Base-by-base conservation (phyloP, 192 early-diverging fungal genomes). In the Diversispora eburnea region DNA sequence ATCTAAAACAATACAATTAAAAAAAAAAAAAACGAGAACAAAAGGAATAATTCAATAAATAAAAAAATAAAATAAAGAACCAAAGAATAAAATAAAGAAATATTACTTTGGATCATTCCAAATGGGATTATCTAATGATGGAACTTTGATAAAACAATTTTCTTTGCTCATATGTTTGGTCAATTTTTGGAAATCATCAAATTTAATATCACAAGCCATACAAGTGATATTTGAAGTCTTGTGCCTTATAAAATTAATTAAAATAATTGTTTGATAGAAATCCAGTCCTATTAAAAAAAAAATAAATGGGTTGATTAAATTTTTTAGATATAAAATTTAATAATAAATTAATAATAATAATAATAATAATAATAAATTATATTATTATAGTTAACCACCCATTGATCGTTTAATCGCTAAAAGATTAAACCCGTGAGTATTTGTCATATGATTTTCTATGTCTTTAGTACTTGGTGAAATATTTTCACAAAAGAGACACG, bases 181-280 rank as follows among this genome's bases (percentile, higher is more conserved):
- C 72, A 98, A 62, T 3, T 79, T 69, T 3, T 70, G 61, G 0
- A 78, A 72, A 10, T 74, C 70, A 8, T 83, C 85, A 65, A 94
- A 86, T 0, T 41, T 60, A 46, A 72, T 57, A 10, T 70, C 49
- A 74, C 95, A 98, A 12, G 87, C 87, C 77, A 90, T 93, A 77
- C 95, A 96, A 5, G 79, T 68, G 57, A 75, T 80, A 3, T 79
- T 71, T 25, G 86, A 86, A 3, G 93, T 85, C 73, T 85, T 85
- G 8, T 82, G 82, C 42, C 96, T 89, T 70, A 96, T 88, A 66
- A 87, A 92, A 78, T 98, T 98, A 83, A 98, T 91, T 68, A 96
- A 80, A 5, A 82, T 76, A 49, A 98, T 89, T 5, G 90, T 91
- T 69, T 84, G 82, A 85, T 98, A 95, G 70, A 98, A 94, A 76